Percentiles rank a stretch among this genome's conserved stretches.
Evolutionary conservation across 208 protist species (phyloP).

Genomic region (Leishmania tarentolae): DNA sequence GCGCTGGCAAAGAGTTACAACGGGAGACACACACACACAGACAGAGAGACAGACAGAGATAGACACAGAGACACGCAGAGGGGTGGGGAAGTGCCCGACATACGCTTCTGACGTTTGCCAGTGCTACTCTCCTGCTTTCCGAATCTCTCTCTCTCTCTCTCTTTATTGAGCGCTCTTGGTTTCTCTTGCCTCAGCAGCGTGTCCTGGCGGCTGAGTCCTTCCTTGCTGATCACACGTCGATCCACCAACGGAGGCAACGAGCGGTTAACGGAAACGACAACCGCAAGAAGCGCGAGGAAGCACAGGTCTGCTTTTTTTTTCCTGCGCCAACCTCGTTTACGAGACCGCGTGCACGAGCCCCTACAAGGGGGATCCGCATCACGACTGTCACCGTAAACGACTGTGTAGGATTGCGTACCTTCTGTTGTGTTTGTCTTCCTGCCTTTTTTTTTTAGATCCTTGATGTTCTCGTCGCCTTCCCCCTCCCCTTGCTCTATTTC

Average conservation of each 20-base stretch:
- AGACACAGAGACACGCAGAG: background rate
- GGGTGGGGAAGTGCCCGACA: background rate
- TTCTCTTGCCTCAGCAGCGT: background rate
- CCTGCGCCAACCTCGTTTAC: background rate
- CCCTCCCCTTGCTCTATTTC: background rate
- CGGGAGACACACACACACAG: background rate
- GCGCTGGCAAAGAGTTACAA: background rate
- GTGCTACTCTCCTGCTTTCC: background rate
- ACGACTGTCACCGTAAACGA: background rate
- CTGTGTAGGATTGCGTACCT: background rate
- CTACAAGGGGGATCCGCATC: background rate
- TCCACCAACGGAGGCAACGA: background rate
- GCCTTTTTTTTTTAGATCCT: too few species aligned
- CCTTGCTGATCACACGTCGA: background rate
- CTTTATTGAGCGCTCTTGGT: too few species aligned
- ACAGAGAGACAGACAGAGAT: background rate
- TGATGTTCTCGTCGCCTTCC: background rate
- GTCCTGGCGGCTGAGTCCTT: background rate
- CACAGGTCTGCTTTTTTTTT: background rate
- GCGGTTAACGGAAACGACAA: background rate
- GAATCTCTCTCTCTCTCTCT: background rate
- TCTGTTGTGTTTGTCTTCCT: background rate
- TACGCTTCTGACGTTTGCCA: background rate
- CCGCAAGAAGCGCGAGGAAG: background rate
- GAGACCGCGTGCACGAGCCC: too few species aligned